Evolutionary conservation across 306 rosid species (phyloP).

Genomic region (barrel medic (Medicago truncatula)): MtrunA17r5.0-ANR NC_053043.1:47334501-47335000

Average conservation of each 20-base stretch:
- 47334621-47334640: background rate
- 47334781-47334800: conserved; percentile 5
- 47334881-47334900: conserved; percentile 1
- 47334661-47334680: conserved; percentile 91
- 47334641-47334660: conserved; percentile 56
- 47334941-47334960: conserved; percentile 46
- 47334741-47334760: conserved; percentile 72
- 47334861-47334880: no score
- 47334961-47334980: conserved; percentile 96
- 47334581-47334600: conserved; percentile 34
- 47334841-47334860: background rate
- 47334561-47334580: background rate
- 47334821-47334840: conserved; percentile 20
- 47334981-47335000: conserved; percentile 89
- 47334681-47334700: conserved; percentile 99
- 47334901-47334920: background rate
- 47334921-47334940: background rate
- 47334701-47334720: conserved; percentile 88
- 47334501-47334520: conserved; percentile 70
- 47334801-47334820: conserved; percentile 18
- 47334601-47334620: conserved; percentile 28
- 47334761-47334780: conserved; percentile 33
- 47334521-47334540: conserved; percentile 63
- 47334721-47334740: conserved; percentile 76
- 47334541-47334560: conserved; percentile 86